Percentiles rank a stretch among this genome's conserved stretches.
Evolutionary conservation across 306 rosid genomes (phyloP).

Genomic region (Quercus bicolor): DNA sequence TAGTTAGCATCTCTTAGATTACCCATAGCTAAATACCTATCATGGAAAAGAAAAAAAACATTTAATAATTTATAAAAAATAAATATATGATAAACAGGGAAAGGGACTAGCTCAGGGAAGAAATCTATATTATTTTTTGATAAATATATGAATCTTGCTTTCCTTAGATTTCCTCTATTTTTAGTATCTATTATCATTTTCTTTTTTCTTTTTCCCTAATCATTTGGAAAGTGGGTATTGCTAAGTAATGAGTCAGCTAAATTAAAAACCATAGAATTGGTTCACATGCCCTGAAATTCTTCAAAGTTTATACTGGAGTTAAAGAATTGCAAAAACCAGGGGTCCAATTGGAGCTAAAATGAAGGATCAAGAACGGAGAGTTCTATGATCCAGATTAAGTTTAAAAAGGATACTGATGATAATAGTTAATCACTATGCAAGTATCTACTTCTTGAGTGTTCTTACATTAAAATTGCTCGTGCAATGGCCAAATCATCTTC

Average conservation of each 20-base stretch:
- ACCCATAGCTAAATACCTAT: slow-evolving; percentile 77
- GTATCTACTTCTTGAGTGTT: slow-evolving; percentile 4
- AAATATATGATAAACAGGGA: slow-evolving; percentile 8
- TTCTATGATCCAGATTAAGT: background rate
- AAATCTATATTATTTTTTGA: background rate
- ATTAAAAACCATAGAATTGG: background rate
- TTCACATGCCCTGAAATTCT: background rate
- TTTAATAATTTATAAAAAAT: slow-evolving; percentile 13
- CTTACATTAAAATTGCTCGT: slow-evolving; percentile 82
- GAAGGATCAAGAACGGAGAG: background rate
- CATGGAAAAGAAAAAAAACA: slow-evolving; percentile 10
- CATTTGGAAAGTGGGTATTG: background rate
- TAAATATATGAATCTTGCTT: background rate
- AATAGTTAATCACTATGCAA: background rate
- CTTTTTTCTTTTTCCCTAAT: background rate
- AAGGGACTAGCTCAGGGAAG: slow-evolving; percentile 11
- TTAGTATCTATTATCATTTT: background rate
- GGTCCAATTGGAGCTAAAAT: background rate
- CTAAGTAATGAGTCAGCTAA: background rate
- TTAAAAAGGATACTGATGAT: background rate
- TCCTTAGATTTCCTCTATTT: background rate
- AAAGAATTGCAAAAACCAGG: background rate
- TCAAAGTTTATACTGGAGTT: too few species aligned
- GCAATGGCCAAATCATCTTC: slow-evolving; percentile 96
- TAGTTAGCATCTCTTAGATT: slow-evolving; percentile 85